Base-by-base conservation (phyloP, 352 stramenopile genomes). In the Thalassiosira ordinaria region DNA sequence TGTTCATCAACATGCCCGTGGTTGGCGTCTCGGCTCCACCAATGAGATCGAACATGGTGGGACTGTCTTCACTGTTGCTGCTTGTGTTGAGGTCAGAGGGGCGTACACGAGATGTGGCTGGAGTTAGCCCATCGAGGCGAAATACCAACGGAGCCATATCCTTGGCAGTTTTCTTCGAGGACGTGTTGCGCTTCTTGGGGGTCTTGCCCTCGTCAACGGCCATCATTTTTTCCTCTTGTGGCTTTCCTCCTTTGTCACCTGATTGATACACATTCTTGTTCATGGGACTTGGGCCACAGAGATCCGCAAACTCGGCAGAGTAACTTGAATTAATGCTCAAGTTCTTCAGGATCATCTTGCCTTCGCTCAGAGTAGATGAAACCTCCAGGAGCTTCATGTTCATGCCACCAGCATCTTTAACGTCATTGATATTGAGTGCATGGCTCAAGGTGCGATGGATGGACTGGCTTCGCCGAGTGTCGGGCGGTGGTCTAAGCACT, bases 281-380 rank as follows among this genome's bases (percentile, higher is more conserved):
- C 1, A 57, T 74, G 35, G 72, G 72, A 60, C 53, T 70, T 22
- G 62, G 55, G 16, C 65, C 68, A 35, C 69, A 84, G 1, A 84
- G 41, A n/a, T 80, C 70, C 16, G 76, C 76, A 41, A 84, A 72
- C 31, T 84, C 76, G 9, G 76, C 70, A n/a, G 76, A 84, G 26
- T 84, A 84, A 2, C 46, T 80, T 29, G 76, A 84, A 18, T 74
- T 79, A 18, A 84, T 84, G 1, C 62, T 77, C 1, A 84, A 35
- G 61, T 80, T 80, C 35, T 84, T 77, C 4, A 84, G 51, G 31
- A 84, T 84, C 65, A 76, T 75, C 52, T 84, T 84, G 5, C 69
- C 76, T 11, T 82, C 74, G 6, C 56, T 73, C 7, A 82, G 26
- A 18, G 74, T 82, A 9, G 74, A 82, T 1, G 76, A 70, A 26